Evolutionary conservation across 2,329 filamentous ascomycete species (phyloP).

Genomic region (Botrytis medusae): DNA sequence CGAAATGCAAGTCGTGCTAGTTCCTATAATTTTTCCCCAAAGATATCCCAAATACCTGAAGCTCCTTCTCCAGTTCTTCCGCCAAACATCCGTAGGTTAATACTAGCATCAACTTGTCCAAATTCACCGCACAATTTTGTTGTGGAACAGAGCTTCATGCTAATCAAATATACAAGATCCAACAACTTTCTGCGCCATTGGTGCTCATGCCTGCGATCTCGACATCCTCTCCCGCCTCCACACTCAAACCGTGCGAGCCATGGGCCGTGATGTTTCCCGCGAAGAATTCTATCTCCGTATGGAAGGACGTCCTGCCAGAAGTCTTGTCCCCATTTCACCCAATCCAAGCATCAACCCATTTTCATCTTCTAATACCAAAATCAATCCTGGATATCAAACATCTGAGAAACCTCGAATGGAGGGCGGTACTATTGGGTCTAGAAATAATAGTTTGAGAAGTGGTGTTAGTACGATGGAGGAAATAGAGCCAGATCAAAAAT

Average conservation of each 20-base stretch:
- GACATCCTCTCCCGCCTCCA: constrained; percentile 18
- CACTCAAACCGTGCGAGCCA: neutral
- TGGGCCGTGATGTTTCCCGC: constrained; percentile 14
- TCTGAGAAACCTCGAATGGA: neutral
- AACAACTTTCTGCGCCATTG: constrained; percentile 20
- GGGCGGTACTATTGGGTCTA: no score
- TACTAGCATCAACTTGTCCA: no score
- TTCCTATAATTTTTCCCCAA: constrained; percentile 15
- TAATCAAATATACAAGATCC: neutral
- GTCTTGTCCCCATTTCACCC: neutral
- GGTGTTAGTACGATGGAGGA: neutral
- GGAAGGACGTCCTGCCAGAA: constrained; percentile 13
- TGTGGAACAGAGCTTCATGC: neutral
- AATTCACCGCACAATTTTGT: accelerated
- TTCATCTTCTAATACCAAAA: neutral
- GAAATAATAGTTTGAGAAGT: neutral
- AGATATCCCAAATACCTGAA: constrained; percentile 4
- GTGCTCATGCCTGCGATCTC: constrained; percentile 7
- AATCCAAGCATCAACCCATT: neutral
- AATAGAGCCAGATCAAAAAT: constrained; percentile 8
- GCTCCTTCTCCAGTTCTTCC: constrained; percentile 5
- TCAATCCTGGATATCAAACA: neutral
- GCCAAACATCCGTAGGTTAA: constrained; percentile 5
- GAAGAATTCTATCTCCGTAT: constrained; percentile 21
- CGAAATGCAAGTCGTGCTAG: constrained; percentile 10